Base-by-base conservation (phyloP, 2,329 filamentous ascomycete species). In the Venturia asperata region DNA sequence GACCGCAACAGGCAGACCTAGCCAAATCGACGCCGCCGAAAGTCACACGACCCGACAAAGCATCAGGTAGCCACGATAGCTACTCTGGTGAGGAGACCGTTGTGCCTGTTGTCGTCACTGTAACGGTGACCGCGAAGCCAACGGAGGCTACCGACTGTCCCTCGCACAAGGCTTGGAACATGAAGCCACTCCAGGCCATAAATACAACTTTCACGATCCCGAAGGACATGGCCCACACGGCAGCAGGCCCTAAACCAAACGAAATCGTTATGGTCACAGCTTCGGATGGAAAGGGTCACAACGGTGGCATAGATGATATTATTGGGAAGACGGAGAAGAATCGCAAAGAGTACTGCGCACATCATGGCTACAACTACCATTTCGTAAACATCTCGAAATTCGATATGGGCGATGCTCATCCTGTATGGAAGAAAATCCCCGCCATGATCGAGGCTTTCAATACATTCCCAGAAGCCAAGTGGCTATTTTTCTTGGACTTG, bases 401-500 rank as follows among this genome's bases (percentile, higher is more conserved):
- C 66, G 73, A 78, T 55, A 71, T 77, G 47, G 72, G 71, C 34
- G 71, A 72, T 19, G 72, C 74, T 3, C 73, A 75, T 61, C 70
- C 75, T 21, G 69, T 69, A 5, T 78, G 76, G 75, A 74, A 72
- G 64, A 77, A 78, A 67, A 75, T 78, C 41, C 75, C 75, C 52
- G 74, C 75, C 41, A 72, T 78, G 24, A 70, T 74, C 49, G 75
- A 78, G 66, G 74, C 75, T 7, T 77, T 77, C 68, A 71, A 72
- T 63, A 72, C 73, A 11, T 70, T 73, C 67, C 75, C 76, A 2
- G 69, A 71, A 21, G 74, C 74, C 56, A 73, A 78, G 67, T 78
- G 76, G 76, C 68, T 78, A 52, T 77, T 75, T 74, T 75, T 77
- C 66, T 71, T 77, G 63, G 76, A 78, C 68, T 72, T 76, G 42